Percentiles rank a stretch among this genome's conserved stretches.
These are phyloP conservation scores for Begonia peltatifolia DNA, from an alignment of 306 rosid genomes.

Conservation along the genomic window DNA sequence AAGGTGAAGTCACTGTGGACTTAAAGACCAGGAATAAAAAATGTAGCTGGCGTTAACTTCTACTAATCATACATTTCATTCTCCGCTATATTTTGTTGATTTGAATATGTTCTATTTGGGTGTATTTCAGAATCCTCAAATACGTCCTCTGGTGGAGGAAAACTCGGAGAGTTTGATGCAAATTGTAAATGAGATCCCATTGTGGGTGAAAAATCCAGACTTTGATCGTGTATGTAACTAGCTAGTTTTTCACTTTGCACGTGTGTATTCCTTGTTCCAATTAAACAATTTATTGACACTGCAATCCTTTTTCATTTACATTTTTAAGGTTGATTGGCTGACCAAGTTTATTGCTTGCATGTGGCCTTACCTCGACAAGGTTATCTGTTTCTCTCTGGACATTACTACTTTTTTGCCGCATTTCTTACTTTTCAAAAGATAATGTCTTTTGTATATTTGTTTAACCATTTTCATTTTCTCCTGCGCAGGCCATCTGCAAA, in stretches of 20 bases:
- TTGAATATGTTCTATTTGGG: neutral
- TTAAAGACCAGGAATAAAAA: neutral
- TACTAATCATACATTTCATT: no score
- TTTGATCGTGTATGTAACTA: constrained; percentile 56
- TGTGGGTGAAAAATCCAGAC: constrained; percentile 90
- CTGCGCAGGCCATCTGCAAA: constrained; percentile 63
- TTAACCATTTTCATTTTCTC: constrained; percentile 2
- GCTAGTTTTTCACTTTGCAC: neutral
- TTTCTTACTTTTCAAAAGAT: no score
- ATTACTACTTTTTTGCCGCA: no score
- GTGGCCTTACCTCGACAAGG: constrained; percentile 99
- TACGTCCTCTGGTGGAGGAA: constrained; percentile 53
- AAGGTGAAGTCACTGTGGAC: neutral
- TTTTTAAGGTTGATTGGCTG: constrained; percentile 68
- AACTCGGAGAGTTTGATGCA: constrained; percentile 48
- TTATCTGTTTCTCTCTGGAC: constrained; percentile 3
- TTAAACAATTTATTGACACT: neutral
- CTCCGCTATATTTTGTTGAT: no score
- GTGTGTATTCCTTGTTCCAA: constrained; percentile 2
- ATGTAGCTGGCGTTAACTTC: neutral
- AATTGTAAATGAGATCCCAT: constrained; percentile 84
- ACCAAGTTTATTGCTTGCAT: constrained; percentile 58
- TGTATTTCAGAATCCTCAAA: constrained; percentile 40
- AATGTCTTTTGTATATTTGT: neutral
- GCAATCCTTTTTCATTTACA: constrained; percentile 3